Conservation (phyloP, 2,329 filamentous ascomycete genomes). For the Coniochaeta ligniaria region DNA sequence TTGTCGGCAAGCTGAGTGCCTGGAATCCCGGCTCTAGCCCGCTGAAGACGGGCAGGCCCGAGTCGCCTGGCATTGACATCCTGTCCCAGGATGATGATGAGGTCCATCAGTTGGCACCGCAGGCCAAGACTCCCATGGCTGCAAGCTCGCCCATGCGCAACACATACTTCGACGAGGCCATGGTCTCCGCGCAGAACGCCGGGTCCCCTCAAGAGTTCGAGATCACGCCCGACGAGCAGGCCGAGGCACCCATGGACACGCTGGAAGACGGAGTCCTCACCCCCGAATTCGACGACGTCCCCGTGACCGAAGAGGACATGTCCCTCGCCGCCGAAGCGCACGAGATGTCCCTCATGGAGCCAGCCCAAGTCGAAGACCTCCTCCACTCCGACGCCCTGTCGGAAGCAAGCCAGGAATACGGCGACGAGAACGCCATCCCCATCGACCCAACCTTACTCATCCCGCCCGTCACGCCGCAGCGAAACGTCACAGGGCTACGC, state of each 20-base stretch:
- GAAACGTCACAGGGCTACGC: conserved; percentile 31
- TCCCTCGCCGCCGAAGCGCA: conserved; percentile 51
- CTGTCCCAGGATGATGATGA: conserved; percentile 14
- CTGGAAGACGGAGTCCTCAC: conserved; percentile 16
- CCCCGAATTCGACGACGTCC: conserved; percentile 36
- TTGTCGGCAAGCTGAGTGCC: conserved; percentile 33
- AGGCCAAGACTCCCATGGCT: conserved; percentile 8
- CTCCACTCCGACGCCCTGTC: conserved; percentile 41
- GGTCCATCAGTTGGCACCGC: background rate
- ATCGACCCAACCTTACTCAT: conserved; percentile 41
- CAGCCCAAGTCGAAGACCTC: conserved; percentile 26
- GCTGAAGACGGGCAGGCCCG: conserved; percentile 23
- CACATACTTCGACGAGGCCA: conserved; percentile 56
- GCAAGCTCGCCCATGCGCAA: conserved; percentile 33
- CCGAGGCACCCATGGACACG: background rate
- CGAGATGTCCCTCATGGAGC: conserved; percentile 50
- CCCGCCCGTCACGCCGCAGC: conserved; percentile 49
- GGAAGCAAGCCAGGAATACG: conserved; percentile 59
- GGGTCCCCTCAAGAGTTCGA: conserved; percentile 25
- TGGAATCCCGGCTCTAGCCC: conserved; percentile 56
- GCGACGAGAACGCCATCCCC: conserved; percentile 57
- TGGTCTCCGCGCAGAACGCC: conserved; percentile 32
- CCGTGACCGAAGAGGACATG: conserved; percentile 47
- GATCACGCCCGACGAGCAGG: conserved; percentile 12
- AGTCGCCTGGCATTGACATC: conserved; percentile 13